These are phyloP conservation scores for Agarophyton chilense DNA, from an alignment of 23 red algal genomes.

Conservation along the genomic window DNA sequence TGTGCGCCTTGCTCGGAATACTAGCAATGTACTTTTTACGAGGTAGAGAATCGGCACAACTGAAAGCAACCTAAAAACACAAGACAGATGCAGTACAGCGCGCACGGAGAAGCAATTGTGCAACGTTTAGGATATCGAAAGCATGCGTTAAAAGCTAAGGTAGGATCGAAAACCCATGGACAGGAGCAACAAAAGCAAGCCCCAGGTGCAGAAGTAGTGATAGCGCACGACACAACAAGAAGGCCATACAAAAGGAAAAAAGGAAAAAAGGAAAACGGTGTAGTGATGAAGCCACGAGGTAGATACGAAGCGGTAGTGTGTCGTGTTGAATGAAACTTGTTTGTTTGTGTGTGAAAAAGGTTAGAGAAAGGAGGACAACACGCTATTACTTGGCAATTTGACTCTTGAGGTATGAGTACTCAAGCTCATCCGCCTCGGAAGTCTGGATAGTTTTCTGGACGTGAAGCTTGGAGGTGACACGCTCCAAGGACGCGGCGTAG, in stretches of 20 bases:
- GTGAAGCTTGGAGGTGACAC: conserved; percentile 20
- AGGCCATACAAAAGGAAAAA: not conserved
- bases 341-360: not conserved
- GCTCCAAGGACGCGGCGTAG: conserved; percentile 39
- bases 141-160: not conserved
- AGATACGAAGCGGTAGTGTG: not conserved
- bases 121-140: not conserved
- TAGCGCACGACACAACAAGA: not conserved
- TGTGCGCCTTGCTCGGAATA: not conserved
- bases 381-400: conserved; percentile 48
- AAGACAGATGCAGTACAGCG: not conserved
- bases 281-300: not conserved
- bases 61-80: not conserved
- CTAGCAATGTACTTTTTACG: not conserved
- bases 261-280: not conserved
- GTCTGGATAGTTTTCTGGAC: conserved; percentile 62
- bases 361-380: not conserved
- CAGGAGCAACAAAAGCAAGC: not conserved
- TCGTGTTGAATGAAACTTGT: not conserved
- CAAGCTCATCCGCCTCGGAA: conserved; percentile 37
- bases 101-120: not conserved
- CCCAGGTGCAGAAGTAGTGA: not conserved
- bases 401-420: conserved; percentile 42
- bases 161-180: not conserved
- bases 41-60: not conserved